phyloP scores from a whole-genome alignment of 83 land plant species.

The Picea mariana region DNA sequence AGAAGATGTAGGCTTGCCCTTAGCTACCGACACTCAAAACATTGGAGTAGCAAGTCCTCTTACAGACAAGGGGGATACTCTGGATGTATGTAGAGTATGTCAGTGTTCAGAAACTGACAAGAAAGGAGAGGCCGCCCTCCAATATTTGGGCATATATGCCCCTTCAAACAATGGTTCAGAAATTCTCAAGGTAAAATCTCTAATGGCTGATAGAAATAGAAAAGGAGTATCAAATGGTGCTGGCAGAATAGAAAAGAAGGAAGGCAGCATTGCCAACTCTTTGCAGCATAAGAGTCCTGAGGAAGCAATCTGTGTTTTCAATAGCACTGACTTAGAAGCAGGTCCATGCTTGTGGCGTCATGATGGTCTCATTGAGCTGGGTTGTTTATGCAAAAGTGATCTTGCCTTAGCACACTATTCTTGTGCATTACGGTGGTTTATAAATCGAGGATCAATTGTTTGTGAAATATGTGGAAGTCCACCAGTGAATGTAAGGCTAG shows the following conservation, averaged over 20 bases:
- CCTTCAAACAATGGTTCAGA: constrained; percentile 25
- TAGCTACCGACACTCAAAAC: too few relatives aligned
- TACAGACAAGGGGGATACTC: constrained; percentile 31
- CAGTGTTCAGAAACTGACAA: constrained; percentile 64
- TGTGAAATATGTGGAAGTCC: constrained; percentile 75
- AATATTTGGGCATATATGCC: constrained; percentile 46
- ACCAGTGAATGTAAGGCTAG: constrained; percentile 45
- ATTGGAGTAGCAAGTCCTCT: constrained; percentile 10
- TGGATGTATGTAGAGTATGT: constrained; percentile 64
- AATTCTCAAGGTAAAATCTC: constrained; percentile 7
- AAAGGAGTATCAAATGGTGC: background rate
- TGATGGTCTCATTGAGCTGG: constrained; percentile 56
- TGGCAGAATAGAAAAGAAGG: background rate
- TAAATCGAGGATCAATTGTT: constrained; percentile 62
- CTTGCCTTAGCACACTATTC: constrained; percentile 72
- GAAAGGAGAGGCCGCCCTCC: constrained; percentile 56
- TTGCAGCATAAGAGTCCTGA: constrained; percentile 54
- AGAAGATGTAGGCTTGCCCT: too few relatives aligned
- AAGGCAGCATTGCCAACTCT: constrained; percentile 20
- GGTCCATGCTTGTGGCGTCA: constrained; percentile 25
- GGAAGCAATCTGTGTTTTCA: constrained; percentile 59
- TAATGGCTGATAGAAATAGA: background rate
- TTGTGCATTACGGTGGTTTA: constrained; percentile 75
- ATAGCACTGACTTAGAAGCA: constrained; percentile 46
- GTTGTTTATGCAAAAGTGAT: constrained; percentile 74